Base-by-base conservation (phyloP, 345 rosid species). In the Citrus sp. region DNA sequence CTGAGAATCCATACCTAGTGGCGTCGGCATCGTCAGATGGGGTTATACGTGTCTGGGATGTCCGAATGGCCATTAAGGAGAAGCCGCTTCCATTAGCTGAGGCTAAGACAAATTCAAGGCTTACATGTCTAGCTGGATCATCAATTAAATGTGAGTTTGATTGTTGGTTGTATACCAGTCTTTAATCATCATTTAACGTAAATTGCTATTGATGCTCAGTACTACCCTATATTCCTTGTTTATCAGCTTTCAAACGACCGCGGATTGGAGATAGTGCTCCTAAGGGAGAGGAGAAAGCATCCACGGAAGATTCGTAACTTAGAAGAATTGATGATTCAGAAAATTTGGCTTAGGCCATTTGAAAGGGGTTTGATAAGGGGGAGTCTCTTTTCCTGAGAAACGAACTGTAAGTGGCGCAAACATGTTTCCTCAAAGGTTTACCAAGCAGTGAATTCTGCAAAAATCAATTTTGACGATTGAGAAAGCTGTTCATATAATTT, bases 21-120 rank as follows among this genome's bases (percentile, higher is more conserved):
- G 91, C 95, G 21, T 94, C 98, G 7, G 98, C 97, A 70, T 94
- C 98, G 0, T 91, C 98, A 0, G 99, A 96, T 85, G 99, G 99
- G 70, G 77, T 90, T 78, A 90, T 96, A 84, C 88, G 93, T 34
- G 97, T 94, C 63, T 96, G 99, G 99, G 99, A 96, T 82, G 88
- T 90, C 49, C 93, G 98, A 59, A 88, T 84, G 89, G 91, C 87
- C 5, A 46, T 72, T 73, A 89, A 87, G 79, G 98, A 89, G 76
- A 92, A 89, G 78, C 83, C 95, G 24, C 83, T 79, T 75, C 92
- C 97, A 9, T 84, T 96, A 80, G 97, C 98, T 2, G 98, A 96
- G 89, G 86, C 88, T 30, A 84, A 87, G 76, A 92, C 97, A 3
- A 92, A 92, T 80, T 90, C 98, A 54, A 92, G 99, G 86, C 87